Percentiles rank a stretch among this genome's conserved stretches.
These are phyloP conservation scores for Periconia digitata DNA, from an alignment of 2,329 filamentous ascomycete genomes.

Conservation along the genomic window DNA sequence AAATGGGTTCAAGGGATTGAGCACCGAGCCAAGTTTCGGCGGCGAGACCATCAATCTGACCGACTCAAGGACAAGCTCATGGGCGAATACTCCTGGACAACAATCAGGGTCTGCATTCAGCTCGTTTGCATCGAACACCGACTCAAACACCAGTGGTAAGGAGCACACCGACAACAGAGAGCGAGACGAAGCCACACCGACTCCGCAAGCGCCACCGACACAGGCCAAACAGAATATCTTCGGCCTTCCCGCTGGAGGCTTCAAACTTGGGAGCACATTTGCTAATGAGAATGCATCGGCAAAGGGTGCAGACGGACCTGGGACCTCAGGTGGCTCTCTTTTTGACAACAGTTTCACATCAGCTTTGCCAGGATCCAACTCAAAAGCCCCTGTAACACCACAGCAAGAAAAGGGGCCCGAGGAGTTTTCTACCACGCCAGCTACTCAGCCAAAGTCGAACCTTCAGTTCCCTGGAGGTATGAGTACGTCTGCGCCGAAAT, in stretches of 20 bases:
- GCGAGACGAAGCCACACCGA: slow-evolving; percentile 40
- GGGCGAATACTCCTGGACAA: slow-evolving; percentile 34
- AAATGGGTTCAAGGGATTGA: slow-evolving; percentile 21
- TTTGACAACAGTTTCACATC: slow-evolving; percentile 66
- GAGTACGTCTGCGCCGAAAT: slow-evolving; percentile 31
- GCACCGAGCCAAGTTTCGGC: slow-evolving; percentile 40
- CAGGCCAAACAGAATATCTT: slow-evolving; percentile 35
- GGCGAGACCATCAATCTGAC: slow-evolving; percentile 44
- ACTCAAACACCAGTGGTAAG: slow-evolving; percentile 31
- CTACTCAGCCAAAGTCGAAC: slow-evolving; percentile 22
- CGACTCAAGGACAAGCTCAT: slow-evolving; percentile 33
- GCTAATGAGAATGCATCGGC: slow-evolving; percentile 64
- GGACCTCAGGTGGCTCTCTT: slow-evolving; percentile 51
- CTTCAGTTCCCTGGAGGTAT: slow-evolving; percentile 3
- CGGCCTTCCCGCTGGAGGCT: slow-evolving; percentile 47
- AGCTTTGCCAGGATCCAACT: slow-evolving; percentile 52
- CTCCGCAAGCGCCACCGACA: slow-evolving; percentile 27
- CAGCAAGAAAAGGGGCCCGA: slow-evolving; percentile 35
- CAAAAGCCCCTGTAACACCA: slow-evolving; percentile 43
- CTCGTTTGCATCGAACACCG: slow-evolving; percentile 31
- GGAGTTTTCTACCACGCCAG: slow-evolving; percentile 43
- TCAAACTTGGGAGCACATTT: slow-evolving; percentile 70
- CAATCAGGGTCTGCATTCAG: slow-evolving; percentile 30
- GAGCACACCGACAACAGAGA: slow-evolving; percentile 26
- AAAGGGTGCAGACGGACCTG: slow-evolving; percentile 59